A percentile compares a stretch with the other conserved stretches of the same genome.
Conservation (phyloP, 2,329 filamentous ascomycete species). For the Botrytis elliptica region DNA sequence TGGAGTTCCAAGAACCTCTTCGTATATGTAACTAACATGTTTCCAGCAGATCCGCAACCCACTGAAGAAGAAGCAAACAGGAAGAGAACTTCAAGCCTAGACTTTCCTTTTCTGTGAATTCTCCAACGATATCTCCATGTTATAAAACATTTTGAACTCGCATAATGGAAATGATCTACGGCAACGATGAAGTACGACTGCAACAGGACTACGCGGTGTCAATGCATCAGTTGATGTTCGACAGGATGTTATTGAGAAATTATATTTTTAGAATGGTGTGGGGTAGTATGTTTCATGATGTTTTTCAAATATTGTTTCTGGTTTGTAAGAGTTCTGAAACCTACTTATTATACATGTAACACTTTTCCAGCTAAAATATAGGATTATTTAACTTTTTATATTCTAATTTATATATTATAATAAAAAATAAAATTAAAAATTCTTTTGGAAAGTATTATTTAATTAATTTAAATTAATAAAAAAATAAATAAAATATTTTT, state of each 20-base stretch:
- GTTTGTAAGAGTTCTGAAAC: neutral
- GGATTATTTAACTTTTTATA: no score
- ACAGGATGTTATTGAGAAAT: neutral
- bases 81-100: neutral
- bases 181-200: neutral
- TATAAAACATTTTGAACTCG: neutral
- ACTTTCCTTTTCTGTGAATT: neutral
- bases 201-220: neutral
- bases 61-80: neutral
- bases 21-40: neutral
- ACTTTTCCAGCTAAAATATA: no score
- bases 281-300: neutral
- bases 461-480: no score
- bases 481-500: no score
- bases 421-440: no score
- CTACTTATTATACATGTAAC: no score
- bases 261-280: neutral
- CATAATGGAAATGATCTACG: neutral
- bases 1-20: neutral
- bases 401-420: no score
- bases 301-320: neutral
- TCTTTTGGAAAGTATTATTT: no score
- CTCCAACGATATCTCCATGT: neutral
- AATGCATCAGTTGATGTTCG: neutral
- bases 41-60: neutral